Evolutionary conservation across 1,284 basidiomycete genomes (phyloP).

Genomic region (Malassezia sp.): DNA sequence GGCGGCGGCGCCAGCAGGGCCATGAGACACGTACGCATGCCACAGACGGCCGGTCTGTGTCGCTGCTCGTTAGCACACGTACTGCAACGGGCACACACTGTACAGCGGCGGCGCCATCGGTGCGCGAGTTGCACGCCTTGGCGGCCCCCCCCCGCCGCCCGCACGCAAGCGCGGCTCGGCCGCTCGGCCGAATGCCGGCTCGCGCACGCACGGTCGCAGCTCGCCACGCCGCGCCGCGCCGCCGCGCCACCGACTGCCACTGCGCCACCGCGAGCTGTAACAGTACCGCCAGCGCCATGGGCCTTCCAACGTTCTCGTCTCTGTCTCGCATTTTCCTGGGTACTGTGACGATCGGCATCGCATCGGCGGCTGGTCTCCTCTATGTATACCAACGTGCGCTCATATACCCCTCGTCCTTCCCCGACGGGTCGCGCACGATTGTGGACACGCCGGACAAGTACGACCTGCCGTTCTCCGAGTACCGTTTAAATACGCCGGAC

Average conservation of each 20-base stretch:
- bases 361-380: constrained; percentile 36
- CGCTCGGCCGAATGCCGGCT: no score
- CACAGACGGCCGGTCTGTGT: constrained; percentile 26
- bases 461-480: constrained; percentile 33
- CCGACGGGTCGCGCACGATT: constrained; percentile 31
- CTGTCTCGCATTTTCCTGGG: constrained; percentile 18
- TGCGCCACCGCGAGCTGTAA: no score
- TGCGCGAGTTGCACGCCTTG: no score
- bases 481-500: constrained; percentile 37
- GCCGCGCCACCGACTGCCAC: no score
- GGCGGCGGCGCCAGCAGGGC: not conserved
- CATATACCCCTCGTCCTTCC: constrained; percentile 41
- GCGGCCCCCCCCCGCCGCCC: no score
- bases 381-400: constrained; percentile 41
- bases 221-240: no score
- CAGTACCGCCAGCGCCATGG: no score
- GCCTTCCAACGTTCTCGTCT: constrained; percentile 14
- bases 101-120: constrained; percentile 28
- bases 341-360: constrained; percentile 26
- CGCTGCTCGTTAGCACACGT: constrained; percentile 16
- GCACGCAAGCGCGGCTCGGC: no score
- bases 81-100: no score
- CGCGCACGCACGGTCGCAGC: no score
- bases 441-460: constrained; percentile 37
- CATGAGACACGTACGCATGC: constrained; percentile 26